A percentile compares a stretch with the other conserved stretches of the same genome.
These are phyloP conservation scores for Exophiala spinifera DNA, from an alignment of 2,329 filamentous ascomycete genomes.

Conservation along the genomic window DNA sequence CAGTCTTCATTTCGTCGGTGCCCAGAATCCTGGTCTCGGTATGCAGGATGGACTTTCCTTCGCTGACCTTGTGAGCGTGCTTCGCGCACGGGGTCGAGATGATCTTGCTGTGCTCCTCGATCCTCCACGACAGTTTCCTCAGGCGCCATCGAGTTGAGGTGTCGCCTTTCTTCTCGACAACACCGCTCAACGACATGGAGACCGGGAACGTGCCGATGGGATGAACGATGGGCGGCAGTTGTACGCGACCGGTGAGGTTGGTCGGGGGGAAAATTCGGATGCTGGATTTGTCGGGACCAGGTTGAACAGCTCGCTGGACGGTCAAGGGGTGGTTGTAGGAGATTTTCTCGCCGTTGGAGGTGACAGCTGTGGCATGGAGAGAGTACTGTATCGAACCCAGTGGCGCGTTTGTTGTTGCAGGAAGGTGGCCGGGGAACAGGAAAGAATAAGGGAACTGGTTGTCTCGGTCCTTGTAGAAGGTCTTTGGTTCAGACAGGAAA, in stretches of 20 bases:
- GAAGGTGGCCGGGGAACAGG: conserved; percentile 79
- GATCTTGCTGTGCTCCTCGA: conserved; percentile 81
- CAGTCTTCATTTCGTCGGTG: conserved; percentile 74
- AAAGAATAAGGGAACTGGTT: conserved; percentile 89
- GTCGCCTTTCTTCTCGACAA: conserved; percentile 67
- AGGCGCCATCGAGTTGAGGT: conserved; percentile 81
- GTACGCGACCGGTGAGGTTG: conserved; percentile 81
- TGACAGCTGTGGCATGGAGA: conserved; percentile 65
- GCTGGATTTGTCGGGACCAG: conserved; percentile 79
- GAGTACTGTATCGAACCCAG: conserved; percentile 75
- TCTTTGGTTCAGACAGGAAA: conserved; percentile 59
- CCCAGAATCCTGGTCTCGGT: conserved; percentile 75
- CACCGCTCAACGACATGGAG: conserved; percentile 78
- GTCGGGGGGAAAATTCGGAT: conserved; percentile 95
- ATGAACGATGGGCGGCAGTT: conserved; percentile 78
- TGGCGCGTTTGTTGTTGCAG: conserved; percentile 72
- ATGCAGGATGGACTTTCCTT: conserved; percentile 69
- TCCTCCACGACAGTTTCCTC: conserved; percentile 86
- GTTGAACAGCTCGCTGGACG: conserved; percentile 75
- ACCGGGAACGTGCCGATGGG: conserved; percentile 80
- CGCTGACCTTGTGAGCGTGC: conserved; percentile 65
- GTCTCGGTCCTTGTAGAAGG: conserved; percentile 49
- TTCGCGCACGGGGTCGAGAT: conserved; percentile 75
- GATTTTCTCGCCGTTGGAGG: conserved; percentile 60
- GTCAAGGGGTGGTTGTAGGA: conserved; percentile 66